A percentile compares a stretch with the other conserved stretches of the same genome.
Evolutionary conservation across 345 rosid genomes (phyloP).

Genomic region (Trapa incisa): DNA sequence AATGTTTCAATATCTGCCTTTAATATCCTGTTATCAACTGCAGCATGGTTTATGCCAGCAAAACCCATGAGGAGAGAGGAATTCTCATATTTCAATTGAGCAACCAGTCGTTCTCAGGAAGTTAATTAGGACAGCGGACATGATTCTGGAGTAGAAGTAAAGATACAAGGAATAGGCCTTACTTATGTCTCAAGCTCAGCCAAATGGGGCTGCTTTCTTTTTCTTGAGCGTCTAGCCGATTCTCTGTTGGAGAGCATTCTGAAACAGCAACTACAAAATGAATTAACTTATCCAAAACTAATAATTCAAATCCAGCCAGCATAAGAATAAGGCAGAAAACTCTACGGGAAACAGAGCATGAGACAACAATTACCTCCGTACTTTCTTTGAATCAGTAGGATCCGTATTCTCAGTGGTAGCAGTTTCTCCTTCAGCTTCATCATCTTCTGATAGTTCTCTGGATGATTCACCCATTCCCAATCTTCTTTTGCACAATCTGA

Average conservation of each 20-base stretch:
- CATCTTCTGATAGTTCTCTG: conserved; percentile 67
- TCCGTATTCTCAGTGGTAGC: conserved; percentile 45
- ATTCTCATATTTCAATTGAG: conserved; percentile 73
- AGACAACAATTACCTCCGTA: conserved; percentile 44
- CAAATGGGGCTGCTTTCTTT: conserved; percentile 86
- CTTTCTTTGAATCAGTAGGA: conserved; percentile 69
- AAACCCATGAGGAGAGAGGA: conserved; percentile 51
- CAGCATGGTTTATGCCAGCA: conserved; percentile 57
- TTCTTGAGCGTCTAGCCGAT: conserved; percentile 92
- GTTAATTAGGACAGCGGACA: conserved; percentile 5
- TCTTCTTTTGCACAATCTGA: conserved; percentile 21
- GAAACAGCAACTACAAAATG: conserved; percentile 1
- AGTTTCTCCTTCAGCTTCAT: conserved; percentile 64
- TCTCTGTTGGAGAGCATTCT: conserved; percentile 97
- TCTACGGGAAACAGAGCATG: not conserved
- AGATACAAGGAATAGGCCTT: not conserved
- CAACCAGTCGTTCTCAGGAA: conserved; percentile 32
- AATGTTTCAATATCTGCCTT: conserved; percentile 87
- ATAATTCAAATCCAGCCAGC: not conserved
- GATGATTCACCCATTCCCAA: conserved; percentile 71
- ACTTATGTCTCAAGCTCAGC: conserved; percentile 92
- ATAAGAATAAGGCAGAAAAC: not conserved
- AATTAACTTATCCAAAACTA: not conserved
- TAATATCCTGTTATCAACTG: conserved; percentile 80
- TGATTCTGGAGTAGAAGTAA: not conserved